Conservation (phyloP, 2,329 filamentous ascomycete species). For the Calonectria hongkongensis region DNA sequence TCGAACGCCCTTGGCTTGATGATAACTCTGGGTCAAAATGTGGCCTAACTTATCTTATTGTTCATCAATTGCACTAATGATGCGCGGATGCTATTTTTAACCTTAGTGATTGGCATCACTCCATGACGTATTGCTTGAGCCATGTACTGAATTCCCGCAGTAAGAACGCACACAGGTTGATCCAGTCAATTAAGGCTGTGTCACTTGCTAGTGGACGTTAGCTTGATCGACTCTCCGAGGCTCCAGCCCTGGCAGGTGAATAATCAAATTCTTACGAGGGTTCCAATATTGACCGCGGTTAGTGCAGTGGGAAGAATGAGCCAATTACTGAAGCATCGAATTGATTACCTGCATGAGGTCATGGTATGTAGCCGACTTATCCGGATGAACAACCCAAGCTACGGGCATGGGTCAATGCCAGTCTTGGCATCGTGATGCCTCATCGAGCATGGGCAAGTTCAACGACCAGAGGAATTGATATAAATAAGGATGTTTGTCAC, state of each 20-base stretch:
- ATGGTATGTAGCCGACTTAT: slow-evolving; percentile 11
- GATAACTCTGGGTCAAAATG: background rate
- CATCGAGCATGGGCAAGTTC: background rate
- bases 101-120: too few species aligned
- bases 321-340: slow-evolving; percentile 8
- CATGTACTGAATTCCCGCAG: too few species aligned
- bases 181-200: background rate
- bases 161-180: background rate
- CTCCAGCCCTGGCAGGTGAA: background rate
- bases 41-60: background rate
- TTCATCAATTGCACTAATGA: background rate
- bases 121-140: background rate
- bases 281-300: background rate
- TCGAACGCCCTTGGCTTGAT: slow-evolving; percentile 2
- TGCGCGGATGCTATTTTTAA: background rate
- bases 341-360: slow-evolving; percentile 27
- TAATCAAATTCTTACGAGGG: background rate
- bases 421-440: background rate
- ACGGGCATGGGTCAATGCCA: background rate
- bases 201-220: background rate
- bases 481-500: background rate
- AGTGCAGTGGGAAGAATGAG: background rate
- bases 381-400: slow-evolving; percentile 2
- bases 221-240: background rate
- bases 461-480: background rate